phyloP scores from a whole-genome alignment of 2,329 filamentous ascomycete species.

The Tympanopsis confertula region DNA sequence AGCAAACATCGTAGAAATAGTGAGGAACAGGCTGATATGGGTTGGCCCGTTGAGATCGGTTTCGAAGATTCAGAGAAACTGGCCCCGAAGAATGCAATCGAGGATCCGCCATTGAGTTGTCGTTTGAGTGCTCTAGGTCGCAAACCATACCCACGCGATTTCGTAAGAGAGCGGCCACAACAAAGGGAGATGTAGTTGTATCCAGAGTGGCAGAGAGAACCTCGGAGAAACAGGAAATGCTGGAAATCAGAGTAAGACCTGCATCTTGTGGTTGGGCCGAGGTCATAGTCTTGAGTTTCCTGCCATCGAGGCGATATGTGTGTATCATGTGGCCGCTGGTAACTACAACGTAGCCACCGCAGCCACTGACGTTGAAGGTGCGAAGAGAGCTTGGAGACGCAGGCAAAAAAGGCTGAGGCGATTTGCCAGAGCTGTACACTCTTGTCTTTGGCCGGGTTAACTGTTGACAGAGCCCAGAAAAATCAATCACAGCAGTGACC shows the following conservation, averaged over 20 bases:
- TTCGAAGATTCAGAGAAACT: too few species aligned
- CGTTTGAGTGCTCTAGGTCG: constrained; percentile 27
- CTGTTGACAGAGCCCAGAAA: constrained; percentile 8
- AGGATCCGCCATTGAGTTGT: constrained; percentile 3
- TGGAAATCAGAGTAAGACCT: constrained; percentile 31
- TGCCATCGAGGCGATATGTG: constrained; percentile 33
- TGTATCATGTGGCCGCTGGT: constrained; percentile 40
- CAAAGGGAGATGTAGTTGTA: constrained; percentile 38
- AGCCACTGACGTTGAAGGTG: constrained; percentile 41
- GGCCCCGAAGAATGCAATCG: background rate
- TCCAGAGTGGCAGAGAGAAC: constrained; percentile 53
- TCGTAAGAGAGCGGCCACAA: constrained; percentile 46
- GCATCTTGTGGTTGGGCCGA: constrained; percentile 6
- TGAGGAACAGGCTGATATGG: too few species aligned
- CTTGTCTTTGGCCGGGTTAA: constrained; percentile 11
- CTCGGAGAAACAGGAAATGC: constrained; percentile 40
- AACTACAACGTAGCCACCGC: constrained; percentile 44
- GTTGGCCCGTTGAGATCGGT: too few species aligned
- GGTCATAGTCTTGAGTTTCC: constrained; percentile 10
- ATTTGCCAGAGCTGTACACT: constrained; percentile 10
- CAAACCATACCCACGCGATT: constrained; percentile 50
- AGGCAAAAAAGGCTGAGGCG: constrained; percentile 9
- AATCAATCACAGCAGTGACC: constrained; percentile 1
- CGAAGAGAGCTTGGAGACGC: constrained; percentile 8
- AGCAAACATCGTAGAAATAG: constrained; percentile 35